A percentile compares a stretch with the other conserved stretches of the same genome.
Conservation (phyloP, 257 asterid species). For the Apocynum venetum region DNA sequence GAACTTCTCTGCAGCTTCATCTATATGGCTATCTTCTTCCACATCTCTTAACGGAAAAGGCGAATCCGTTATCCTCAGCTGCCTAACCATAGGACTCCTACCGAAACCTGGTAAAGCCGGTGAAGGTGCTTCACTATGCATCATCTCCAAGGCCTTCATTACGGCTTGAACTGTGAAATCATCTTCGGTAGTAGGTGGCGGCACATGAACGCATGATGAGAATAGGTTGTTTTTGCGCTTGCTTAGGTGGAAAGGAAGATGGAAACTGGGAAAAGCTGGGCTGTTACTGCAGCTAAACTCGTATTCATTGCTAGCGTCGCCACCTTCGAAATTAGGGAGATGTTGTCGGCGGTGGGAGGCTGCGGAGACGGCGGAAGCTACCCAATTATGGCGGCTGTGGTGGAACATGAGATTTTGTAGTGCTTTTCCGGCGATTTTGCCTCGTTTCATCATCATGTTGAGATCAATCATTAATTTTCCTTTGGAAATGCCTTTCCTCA, state of each 20-base stretch:
- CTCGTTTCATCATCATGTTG: constrained; percentile 62
- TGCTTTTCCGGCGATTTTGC: constrained; percentile 77
- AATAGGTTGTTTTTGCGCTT: constrained; percentile 24
- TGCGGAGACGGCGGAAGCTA: constrained; percentile 21
- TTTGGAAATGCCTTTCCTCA: constrained; percentile 66
- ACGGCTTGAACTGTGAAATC: constrained; percentile 27
- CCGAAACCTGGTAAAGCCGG: constrained; percentile 42
- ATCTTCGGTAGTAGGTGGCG: constrained; percentile 15
- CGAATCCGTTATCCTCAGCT: constrained; percentile 37
- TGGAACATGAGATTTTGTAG: constrained; percentile 43
- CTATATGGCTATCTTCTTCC: constrained; percentile 17
- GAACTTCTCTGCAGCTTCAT: constrained; percentile 32
- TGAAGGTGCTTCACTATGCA: constrained; percentile 31
- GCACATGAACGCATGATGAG: constrained; percentile 20
- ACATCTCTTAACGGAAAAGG: constrained; percentile 24
- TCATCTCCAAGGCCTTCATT: constrained; percentile 38
- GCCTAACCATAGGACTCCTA: constrained; percentile 34
- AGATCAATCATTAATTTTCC: constrained; percentile 56
- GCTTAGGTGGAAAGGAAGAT: constrained; percentile 39
- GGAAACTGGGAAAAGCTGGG: constrained; percentile 37
- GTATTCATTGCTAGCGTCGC: constrained; percentile 30
- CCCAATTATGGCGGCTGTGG: constrained; percentile 39
- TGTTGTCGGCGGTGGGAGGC: constrained; percentile 25
- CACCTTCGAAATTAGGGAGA: background rate
- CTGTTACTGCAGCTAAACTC: constrained; percentile 86